Base-by-base conservation (phyloP, 805 yeast species). In the Saccharomyces jurei region DNA sequence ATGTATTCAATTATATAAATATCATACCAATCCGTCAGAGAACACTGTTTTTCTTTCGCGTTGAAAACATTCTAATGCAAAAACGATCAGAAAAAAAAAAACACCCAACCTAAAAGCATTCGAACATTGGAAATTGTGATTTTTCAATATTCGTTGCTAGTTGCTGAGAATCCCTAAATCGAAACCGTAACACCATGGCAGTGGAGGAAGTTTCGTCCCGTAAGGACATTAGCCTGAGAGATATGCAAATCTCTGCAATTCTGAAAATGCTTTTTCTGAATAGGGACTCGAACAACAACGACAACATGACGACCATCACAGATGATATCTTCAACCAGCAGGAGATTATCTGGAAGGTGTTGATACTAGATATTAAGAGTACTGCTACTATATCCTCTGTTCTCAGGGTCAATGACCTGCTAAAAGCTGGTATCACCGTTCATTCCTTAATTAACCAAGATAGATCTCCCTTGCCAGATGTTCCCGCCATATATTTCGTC, bases 401-500 rank as follows among this genome's bases (percentile, higher is more conserved):
- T n/a, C 72, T 94, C 54, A 77, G 98, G 56, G 97, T 92, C 57
- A 89, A 89, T 63, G 99, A 95, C 68, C 76, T 94, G 60, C 77
- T 94, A 61, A 82, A 86, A 60, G 87, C 89, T 66, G 99, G 99
- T 9, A 84, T 94, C 54, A 94, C 99, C 0, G 85, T 90, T 64
- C 98, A 94, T 67, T 78, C 92, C 56, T 71, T 87, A 50, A 82
- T 92, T 53, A 76, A 77, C 53, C 77, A 89, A 49, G 81, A 79
- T 55, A 77, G 99, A 57, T 81, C 91, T n/a, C 80, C 92, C 1
- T 77, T 94, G 51, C 91, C 96, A 1, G 99, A 94, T 63, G 98
- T 92, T 13, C 97, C 98, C 0, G 98, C 83, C 3, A 81, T 94
- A 49, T 94, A 94, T 71, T 92, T 94, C 63, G 86, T 94, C 32